Evolutionary conservation across 371 early-diverging fungal genomes (phyloP).

Genomic region (Vairimorpha apis): DNA sequence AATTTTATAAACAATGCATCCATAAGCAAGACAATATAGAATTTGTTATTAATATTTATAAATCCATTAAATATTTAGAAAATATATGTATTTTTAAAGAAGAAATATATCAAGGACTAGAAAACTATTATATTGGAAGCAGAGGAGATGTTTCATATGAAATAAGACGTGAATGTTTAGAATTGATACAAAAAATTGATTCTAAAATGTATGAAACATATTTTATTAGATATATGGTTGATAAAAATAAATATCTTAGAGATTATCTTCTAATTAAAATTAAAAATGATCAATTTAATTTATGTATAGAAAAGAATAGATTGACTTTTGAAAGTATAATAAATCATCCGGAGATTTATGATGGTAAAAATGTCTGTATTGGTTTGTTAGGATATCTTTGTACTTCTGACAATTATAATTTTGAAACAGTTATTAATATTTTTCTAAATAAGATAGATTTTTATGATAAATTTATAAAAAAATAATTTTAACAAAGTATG

Average conservation of each 20-base stretch:
- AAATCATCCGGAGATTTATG: neutral
- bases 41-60: neutral
- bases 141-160: slow-evolving; percentile 29
- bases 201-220: slow-evolving; percentile 3
- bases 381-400: neutral
- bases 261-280: slow-evolving; percentile 11
- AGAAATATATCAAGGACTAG: slow-evolving; percentile 25
- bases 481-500: neutral
- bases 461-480: neutral
- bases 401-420: slow-evolving; percentile 1
- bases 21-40: slow-evolving; percentile 13
- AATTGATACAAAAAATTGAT: neutral
- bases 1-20: slow-evolving; percentile 5
- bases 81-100: slow-evolving; percentile 1
- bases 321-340: neutral
- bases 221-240: slow-evolving; percentile 37
- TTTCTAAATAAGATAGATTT: neutral
- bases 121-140: slow-evolving; percentile 20
- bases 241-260: slow-evolving; percentile 31
- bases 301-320: neutral
- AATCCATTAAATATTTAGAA: slow-evolving; percentile 9
- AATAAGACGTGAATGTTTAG: slow-evolving; percentile 21
- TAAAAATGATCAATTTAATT: neutral
- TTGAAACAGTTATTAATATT: neutral
- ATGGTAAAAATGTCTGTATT: neutral